Base-by-base conservation (phyloP, 768 basidiomycete genomes). In the Trametes cubensis region DNA sequence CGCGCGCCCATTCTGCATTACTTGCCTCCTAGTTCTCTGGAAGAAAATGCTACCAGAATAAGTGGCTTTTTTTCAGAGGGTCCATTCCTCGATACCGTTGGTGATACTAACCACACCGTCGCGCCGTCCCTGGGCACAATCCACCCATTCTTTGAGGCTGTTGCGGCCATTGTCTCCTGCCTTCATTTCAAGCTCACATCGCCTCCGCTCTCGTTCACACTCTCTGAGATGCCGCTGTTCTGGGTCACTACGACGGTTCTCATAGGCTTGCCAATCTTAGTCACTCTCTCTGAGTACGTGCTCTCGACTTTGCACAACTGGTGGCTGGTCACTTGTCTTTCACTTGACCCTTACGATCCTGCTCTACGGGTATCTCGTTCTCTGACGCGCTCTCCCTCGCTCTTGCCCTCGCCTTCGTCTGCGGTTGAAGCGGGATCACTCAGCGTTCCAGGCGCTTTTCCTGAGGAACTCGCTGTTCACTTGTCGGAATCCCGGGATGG, bases 131-230 rank as follows among this genome's bases (percentile, higher is more conserved):
- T 23, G 8, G 4, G 17, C 40, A 30, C 34, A 1, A n/a, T 25
- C n/a, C 57, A 50, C 17, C 57, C 57, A 2, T 3, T 42, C 17
- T 51, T 50, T n/a, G 48, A 58, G 14, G 47, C 57, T 30, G 4
- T 50, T 25, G 25, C n/a, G 8, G 28, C 57, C 4, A 51, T 58
- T 13, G 34, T 34, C 10, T 34, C 34, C 11, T 10, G 11, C 4
- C 5, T 34, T 10, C 34, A 10, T 34, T 6, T 11, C 34, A 34
- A 34, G 25, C 26, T 14, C 40, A 44, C 34, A 2, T 30, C n/a
- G 10, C 8, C 39, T 58, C 18, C 3, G 21, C 4, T 30, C 38
- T 26, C 23, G 17, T 39, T 23, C 34, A 15, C 46, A 1, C 15
- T 49, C 34, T 25, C 15, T 4, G 18, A 11, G 6, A n/a, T 34